Percentiles rank a stretch among this genome's conserved stretches.
Conservation (phyloP, 1,284 basidiomycete species). For the Leccinum fallax region DNA sequence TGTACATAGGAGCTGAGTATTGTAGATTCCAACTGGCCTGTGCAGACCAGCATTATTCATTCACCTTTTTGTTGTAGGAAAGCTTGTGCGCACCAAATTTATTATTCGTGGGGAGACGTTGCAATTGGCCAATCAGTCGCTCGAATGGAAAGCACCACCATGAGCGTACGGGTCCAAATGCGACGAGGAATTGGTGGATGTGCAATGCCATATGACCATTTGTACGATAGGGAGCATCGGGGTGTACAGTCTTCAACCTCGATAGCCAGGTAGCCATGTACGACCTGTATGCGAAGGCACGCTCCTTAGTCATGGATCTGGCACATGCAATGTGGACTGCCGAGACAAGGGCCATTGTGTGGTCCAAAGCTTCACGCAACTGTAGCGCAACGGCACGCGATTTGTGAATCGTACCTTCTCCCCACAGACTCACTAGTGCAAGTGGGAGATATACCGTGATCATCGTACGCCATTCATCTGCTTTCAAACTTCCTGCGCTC, state of each 20-base stretch:
- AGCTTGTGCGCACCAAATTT: not conserved
- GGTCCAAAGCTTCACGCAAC: slow-evolving; percentile 1
- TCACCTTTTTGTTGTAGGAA: not conserved
- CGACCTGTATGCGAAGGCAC: not conserved
- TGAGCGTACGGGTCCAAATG: slow-evolving; percentile 2
- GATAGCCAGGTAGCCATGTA: not conserved
- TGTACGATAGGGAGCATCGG: not conserved
- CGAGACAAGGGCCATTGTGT: slow-evolving; percentile 11
- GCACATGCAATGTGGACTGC: slow-evolving; percentile 6
- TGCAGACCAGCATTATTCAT: not conserved
- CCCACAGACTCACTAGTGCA: slow-evolving; percentile 8
- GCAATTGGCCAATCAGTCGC: slow-evolving; percentile 13
- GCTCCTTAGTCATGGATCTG: slow-evolving; percentile 1
- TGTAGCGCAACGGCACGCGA: not conserved
- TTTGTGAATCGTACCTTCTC: slow-evolving; percentile 1
- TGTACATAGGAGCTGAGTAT: not conserved
- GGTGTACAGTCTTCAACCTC: slow-evolving; percentile 3
- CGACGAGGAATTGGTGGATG: slow-evolving; percentile 1
- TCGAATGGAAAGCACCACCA: slow-evolving; percentile 17
- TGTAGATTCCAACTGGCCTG: slow-evolving; percentile 10
- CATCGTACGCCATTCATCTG: slow-evolving; percentile 8
- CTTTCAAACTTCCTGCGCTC: slow-evolving; percentile 1
- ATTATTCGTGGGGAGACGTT: not conserved
- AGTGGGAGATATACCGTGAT: slow-evolving; percentile 9
- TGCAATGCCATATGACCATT: slow-evolving; percentile 12